A percentile compares a stretch with the other conserved stretches of the same genome.
Conservation (phyloP, 495 filamentous ascomycete species). For the Pyrenula massariospora region DNA sequence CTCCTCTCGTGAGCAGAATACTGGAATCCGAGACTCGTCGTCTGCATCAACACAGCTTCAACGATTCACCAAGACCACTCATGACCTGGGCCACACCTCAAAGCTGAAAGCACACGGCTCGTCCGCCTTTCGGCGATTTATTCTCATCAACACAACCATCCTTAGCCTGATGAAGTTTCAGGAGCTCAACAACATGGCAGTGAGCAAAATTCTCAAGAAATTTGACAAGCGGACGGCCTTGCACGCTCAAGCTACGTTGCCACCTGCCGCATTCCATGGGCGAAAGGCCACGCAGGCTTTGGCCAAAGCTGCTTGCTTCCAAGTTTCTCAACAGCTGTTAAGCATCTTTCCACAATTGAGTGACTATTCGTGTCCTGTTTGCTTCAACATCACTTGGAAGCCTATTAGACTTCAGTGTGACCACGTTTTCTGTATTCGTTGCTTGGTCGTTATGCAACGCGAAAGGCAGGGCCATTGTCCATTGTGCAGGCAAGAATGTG, state of each 20-base stretch:
- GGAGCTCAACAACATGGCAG: conserved; percentile 57
- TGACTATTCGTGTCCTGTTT: conserved; percentile 67
- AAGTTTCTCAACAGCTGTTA: conserved; percentile 52
- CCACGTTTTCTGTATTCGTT: conserved; percentile 63
- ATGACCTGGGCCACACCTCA: conserved; percentile 14
- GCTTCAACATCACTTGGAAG: conserved; percentile 51
- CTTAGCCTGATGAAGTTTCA: conserved; percentile 59
- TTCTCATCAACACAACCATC: conserved; percentile 51
- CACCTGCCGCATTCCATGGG: conserved; percentile 33
- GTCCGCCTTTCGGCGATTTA: conserved; percentile 45
- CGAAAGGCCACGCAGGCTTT: conserved; percentile 41
- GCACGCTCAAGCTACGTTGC: conserved; percentile 41
- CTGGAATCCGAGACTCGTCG: conserved; percentile 38
- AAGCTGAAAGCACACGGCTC: conserved; percentile 32
- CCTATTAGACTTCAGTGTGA: conserved; percentile 53
- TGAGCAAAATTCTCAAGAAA: conserved; percentile 72
- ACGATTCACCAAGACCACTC: conserved; percentile 47
- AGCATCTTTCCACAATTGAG: conserved; percentile 56
- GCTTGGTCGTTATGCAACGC: conserved; percentile 58
- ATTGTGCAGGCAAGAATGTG: conserved; percentile 49
- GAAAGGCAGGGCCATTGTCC: conserved; percentile 48
- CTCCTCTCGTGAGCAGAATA: conserved; percentile 46
- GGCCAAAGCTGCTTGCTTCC: conserved; percentile 53
- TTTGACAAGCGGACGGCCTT: conserved; percentile 70
- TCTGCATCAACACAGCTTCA: conserved; percentile 41